Evolutionary conservation across 2,329 filamentous ascomycete species (phyloP).

Genomic region (Arachnopeziza araneosa): DNA sequence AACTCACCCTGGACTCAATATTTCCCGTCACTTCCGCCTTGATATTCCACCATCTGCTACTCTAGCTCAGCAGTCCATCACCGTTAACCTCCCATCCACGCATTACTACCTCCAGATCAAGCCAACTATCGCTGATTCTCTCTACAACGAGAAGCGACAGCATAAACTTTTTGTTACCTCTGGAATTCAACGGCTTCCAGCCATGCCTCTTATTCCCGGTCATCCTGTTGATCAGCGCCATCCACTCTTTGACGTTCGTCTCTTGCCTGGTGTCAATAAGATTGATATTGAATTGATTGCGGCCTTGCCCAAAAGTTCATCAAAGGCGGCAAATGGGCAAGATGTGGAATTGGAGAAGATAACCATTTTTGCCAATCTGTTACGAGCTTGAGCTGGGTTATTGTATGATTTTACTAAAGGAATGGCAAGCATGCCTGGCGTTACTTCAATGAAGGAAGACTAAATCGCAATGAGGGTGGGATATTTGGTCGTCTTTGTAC

Average conservation of each 20-base stretch:
- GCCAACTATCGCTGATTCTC: constrained; percentile 56
- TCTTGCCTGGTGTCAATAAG: constrained; percentile 69
- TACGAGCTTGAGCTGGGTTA: constrained; percentile 33
- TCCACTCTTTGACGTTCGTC: constrained; percentile 68
- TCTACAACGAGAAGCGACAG: constrained; percentile 54
- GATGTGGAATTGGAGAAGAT: constrained; percentile 74
- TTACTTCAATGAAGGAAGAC: not conserved
- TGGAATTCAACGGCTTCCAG: constrained; percentile 55
- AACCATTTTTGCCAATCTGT: constrained; percentile 68
- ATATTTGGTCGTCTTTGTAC: not conserved
- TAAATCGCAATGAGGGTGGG: not conserved
- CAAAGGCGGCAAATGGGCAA: constrained; percentile 49
- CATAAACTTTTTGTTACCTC: constrained; percentile 72
- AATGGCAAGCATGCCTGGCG: not conserved
- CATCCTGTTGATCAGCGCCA: constrained; percentile 50
- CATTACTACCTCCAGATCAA: constrained; percentile 68
- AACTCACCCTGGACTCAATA: constrained; percentile 61
- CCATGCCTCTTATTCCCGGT: constrained; percentile 44
- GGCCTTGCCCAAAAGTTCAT: constrained; percentile 54
- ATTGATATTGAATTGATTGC: constrained; percentile 76
- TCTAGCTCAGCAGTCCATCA: constrained; percentile 65
- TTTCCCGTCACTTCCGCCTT: constrained; percentile 56
- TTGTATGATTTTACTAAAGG: not conserved
- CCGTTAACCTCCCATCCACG: constrained; percentile 61
- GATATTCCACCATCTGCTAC: constrained; percentile 60